phyloP scores from a whole-genome alignment of 2,329 filamentous ascomycete genomes.

The Aureobasidium pullulans region DNA sequence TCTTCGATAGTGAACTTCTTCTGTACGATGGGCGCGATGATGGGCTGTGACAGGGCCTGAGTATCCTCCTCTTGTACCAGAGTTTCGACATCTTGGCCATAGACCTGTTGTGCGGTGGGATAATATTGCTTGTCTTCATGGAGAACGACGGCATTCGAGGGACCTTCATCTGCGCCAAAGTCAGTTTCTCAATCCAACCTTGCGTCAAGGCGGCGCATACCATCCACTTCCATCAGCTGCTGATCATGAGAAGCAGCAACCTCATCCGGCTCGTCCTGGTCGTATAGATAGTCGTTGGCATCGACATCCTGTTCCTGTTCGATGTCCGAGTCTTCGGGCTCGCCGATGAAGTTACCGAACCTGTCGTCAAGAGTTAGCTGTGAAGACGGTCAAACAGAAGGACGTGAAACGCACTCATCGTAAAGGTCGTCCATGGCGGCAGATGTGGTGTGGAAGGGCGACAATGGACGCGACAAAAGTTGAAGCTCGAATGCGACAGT shows the following conservation, averaged over 20 bases:
- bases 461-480: constrained; percentile 12
- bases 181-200: not conserved
- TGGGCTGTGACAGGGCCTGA: constrained; percentile 84
- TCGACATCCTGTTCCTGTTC: constrained; percentile 67
- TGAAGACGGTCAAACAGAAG: constrained; percentile 11
- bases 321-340: constrained; percentile 79
- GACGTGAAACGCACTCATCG: constrained; percentile 61
- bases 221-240: constrained; percentile 90
- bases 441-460: constrained; percentile 14
- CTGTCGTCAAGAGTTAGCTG: constrained; percentile 36
- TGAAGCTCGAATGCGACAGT: constrained; percentile 10
- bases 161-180: constrained; percentile 58
- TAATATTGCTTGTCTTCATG: constrained; percentile 99
- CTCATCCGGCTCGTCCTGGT: constrained; percentile 60
- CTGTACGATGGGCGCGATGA: constrained; percentile 84
- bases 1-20: constrained; percentile 97
- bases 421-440: constrained; percentile 85
- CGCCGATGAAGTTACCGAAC: constrained; percentile 98
- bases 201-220: constrained; percentile 36
- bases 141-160: constrained; percentile 92
- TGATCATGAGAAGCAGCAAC: constrained; percentile 52
- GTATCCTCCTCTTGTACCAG: constrained; percentile 96
- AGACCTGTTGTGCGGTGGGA: constrained; percentile 92
- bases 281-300: constrained; percentile 71
- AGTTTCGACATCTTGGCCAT: constrained; percentile 89